phyloP scores from a whole-genome alignment of 2,329 filamentous ascomycete genomes.

The Arthrobotrys megalospora region DNA sequence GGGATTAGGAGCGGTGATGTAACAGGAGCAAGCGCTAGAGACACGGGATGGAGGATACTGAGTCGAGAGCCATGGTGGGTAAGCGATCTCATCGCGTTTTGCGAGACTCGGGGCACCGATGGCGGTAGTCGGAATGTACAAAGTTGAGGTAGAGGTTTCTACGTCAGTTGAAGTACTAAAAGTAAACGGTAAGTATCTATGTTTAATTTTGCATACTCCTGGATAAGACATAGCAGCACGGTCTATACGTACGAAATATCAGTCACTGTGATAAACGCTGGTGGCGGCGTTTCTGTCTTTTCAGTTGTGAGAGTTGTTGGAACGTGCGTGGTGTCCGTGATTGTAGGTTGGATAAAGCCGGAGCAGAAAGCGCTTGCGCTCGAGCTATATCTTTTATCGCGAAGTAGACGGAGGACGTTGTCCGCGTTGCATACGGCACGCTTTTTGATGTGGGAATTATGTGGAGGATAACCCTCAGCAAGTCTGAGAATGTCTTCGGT shows the following conservation, averaged over 20 bases:
- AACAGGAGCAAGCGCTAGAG: constrained; percentile 23
- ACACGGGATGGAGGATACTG: constrained; percentile 1
- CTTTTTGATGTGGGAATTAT: not conserved
- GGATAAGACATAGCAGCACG: constrained; percentile 5
- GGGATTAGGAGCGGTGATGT: not conserved
- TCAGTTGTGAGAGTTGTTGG: not conserved
- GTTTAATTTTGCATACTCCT: not conserved
- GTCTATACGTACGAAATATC: constrained; percentile 13
- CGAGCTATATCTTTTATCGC: constrained; percentile 12
- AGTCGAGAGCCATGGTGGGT: constrained; percentile 18
- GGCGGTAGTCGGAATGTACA: constrained; percentile 5
- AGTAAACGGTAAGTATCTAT: not conserved
- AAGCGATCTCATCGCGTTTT: not conserved
- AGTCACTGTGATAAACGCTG: constrained; percentile 3
- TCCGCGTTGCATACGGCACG: constrained; percentile 13
- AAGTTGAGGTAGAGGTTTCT: constrained; percentile 1
- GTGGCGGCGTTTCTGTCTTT: not conserved
- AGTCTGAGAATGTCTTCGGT: too few relatives aligned
- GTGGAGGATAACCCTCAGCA: too few relatives aligned
- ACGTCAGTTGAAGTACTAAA: constrained; percentile 8
- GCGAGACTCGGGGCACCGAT: not conserved
- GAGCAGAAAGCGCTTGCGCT: constrained; percentile 31
- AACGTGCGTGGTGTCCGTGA: constrained; percentile 4
- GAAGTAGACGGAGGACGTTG: constrained; percentile 15
- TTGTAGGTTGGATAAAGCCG: constrained; percentile 26